Evolutionary conservation across 768 basidiomycete species (phyloP).

Genomic region (Rubroboletus pulcherrimus): DNA sequence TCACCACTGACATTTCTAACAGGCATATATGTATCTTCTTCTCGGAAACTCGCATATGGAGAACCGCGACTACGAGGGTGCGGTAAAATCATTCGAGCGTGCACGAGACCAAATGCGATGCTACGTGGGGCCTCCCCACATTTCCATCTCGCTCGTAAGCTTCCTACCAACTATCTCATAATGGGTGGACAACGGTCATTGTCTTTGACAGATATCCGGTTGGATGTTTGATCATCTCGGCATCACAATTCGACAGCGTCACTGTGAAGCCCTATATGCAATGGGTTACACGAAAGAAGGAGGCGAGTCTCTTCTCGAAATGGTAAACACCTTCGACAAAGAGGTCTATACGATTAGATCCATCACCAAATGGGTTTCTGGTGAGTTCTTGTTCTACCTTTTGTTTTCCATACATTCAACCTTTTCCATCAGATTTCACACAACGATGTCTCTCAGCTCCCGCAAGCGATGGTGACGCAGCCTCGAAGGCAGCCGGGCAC

Average conservation of each 20-base stretch:
- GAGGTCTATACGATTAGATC: neutral
- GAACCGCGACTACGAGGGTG: neutral
- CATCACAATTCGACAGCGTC: neutral
- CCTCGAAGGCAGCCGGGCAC: neutral
- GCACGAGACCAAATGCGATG: neutral
- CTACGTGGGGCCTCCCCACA: no score
- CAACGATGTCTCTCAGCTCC: no score
- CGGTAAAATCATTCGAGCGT: neutral
- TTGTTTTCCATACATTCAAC: neutral
- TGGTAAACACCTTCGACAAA: neutral
- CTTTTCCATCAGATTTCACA: no score
- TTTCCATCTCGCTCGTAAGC: neutral
- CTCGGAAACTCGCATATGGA: neutral
- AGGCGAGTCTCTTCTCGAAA: neutral
- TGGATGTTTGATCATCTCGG: neutral
- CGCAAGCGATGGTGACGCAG: no score
- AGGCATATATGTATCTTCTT: neutral
- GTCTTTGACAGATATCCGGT: neutral
- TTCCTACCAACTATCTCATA: neutral
- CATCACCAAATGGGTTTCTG: neutral
- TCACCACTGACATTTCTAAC: neutral
- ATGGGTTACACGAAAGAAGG: neutral
- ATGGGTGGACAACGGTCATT: no score
- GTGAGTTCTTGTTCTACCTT: neutral
- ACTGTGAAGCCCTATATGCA: no score